phyloP scores from a whole-genome alignment of 768 basidiomycete species.

The Inosperma sp. region DNA sequence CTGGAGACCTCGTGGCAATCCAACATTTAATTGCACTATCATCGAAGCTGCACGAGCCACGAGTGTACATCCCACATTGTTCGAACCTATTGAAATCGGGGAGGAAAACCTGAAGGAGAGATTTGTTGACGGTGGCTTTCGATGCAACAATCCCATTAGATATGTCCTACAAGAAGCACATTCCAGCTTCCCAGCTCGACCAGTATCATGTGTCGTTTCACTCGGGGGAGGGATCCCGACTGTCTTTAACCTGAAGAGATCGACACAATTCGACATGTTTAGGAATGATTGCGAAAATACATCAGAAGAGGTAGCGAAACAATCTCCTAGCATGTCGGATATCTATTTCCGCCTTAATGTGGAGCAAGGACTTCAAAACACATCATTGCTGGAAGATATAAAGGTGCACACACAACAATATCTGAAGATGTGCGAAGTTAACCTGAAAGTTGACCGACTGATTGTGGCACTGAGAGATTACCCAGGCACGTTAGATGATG shows the following conservation, averaged over 20 bases:
- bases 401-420: constrained; percentile 1
- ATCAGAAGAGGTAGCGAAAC: neutral
- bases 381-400: neutral
- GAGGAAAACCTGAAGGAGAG: neutral
- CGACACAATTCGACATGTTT: neutral
- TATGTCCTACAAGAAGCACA: neutral
- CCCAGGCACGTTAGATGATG: no score
- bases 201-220: neutral
- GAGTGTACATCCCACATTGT: neutral
- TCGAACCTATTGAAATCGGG: neutral
- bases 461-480: no score
- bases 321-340: neutral
- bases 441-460: constrained; percentile 1
- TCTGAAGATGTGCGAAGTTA: neutral
- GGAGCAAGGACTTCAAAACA: neutral
- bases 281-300: neutral
- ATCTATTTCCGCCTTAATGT: constrained; percentile 3
- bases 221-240: neutral
- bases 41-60: neutral
- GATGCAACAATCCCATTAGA: neutral
- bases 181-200: neutral
- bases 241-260: neutral
- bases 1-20: neutral
- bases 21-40: no score
- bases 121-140: neutral